Conservation (phyloP, 2,329 filamentous ascomycete species). For the Clonostachys rhizophaga region DNA sequence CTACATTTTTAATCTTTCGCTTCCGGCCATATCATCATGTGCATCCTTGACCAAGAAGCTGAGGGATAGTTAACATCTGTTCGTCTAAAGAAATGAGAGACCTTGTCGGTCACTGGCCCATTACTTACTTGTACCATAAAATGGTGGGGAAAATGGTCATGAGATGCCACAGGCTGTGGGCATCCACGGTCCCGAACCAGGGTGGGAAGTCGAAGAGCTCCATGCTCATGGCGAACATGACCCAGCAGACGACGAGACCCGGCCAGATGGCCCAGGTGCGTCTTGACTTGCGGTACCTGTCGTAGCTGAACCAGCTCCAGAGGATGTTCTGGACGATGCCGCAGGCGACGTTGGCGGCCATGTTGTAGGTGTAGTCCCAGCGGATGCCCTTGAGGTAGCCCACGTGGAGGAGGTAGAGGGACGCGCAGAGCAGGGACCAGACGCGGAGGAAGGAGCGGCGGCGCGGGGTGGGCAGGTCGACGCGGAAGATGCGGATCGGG, state of each 20-base stretch:
- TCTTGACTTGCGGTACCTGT: constrained; percentile 65
- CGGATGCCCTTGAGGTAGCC: constrained; percentile 77
- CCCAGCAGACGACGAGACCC: constrained; percentile 85
- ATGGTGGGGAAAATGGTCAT: constrained; percentile 85
- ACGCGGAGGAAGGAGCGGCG: constrained; percentile 51
- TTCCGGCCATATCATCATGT: constrained; percentile 70
- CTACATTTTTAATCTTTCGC: constrained; percentile 21
- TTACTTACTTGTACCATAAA: constrained; percentile 89
- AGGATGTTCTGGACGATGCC: constrained; percentile 77
- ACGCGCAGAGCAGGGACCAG: constrained; percentile 72
- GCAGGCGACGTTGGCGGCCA: constrained; percentile 85
- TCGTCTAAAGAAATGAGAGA: constrained; percentile 12
- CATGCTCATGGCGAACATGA: constrained; percentile 90
- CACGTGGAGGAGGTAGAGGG: constrained; percentile 72
- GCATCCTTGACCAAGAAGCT: constrained; percentile 88
- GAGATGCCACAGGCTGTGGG: constrained; percentile 93
- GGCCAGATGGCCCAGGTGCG: constrained; percentile 85
- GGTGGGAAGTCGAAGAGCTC: constrained; percentile 94
- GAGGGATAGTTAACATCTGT: neutral
- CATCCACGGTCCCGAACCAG: constrained; percentile 76
- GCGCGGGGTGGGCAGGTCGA: constrained; percentile 55
- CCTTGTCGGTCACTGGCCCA: too few species aligned
- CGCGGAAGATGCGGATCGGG: constrained; percentile 74
- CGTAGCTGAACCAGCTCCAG: constrained; percentile 81
- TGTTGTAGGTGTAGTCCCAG: constrained; percentile 98